Evolutionary conservation across 495 filamentous ascomycete genomes (phyloP).

Genomic region (Penicillium pulvis): DNA sequence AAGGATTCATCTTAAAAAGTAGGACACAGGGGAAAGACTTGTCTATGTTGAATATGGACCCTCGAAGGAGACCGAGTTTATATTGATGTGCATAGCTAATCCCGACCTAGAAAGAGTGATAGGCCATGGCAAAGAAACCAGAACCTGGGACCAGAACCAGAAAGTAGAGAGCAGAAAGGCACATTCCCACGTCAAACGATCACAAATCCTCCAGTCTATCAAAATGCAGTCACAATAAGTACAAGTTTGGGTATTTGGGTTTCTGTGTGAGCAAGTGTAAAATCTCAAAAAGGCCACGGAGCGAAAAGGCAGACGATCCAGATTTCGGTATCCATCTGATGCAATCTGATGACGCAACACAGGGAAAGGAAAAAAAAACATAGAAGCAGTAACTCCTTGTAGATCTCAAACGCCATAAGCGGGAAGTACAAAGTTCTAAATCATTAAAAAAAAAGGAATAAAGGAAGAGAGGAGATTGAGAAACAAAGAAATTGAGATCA

Average conservation of each 20-base stretch:
- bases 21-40: not conserved
- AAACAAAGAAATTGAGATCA: constrained; percentile 38
- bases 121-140: not conserved
- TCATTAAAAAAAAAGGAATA: constrained; percentile 13
- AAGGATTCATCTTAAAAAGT: constrained; percentile 4
- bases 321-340: constrained; percentile 19
- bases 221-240: constrained; percentile 15
- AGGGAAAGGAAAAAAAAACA: constrained; percentile 1
- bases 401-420: constrained; percentile 21
- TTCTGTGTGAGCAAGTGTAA: constrained; percentile 25
- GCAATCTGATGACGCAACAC: constrained; percentile 19
- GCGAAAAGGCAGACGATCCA: constrained; percentile 14
- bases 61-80: not conserved
- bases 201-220: constrained; percentile 24
- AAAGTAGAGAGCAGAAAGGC: not conserved
- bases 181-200: not conserved
- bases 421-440: constrained; percentile 23
- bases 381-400: constrained; percentile 17
- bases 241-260: constrained; percentile 26
- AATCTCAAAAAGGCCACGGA: constrained; percentile 9
- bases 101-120: constrained; percentile 14
- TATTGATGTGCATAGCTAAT: constrained; percentile 11
- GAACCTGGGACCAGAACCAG: not conserved
- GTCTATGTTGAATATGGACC: constrained; percentile 15
- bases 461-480: constrained; percentile 4